A percentile compares a stretch with the other conserved stretches of the same genome.
Conservation (phyloP, 768 basidiomycete species). For the Leccinum truebloodii region DNA sequence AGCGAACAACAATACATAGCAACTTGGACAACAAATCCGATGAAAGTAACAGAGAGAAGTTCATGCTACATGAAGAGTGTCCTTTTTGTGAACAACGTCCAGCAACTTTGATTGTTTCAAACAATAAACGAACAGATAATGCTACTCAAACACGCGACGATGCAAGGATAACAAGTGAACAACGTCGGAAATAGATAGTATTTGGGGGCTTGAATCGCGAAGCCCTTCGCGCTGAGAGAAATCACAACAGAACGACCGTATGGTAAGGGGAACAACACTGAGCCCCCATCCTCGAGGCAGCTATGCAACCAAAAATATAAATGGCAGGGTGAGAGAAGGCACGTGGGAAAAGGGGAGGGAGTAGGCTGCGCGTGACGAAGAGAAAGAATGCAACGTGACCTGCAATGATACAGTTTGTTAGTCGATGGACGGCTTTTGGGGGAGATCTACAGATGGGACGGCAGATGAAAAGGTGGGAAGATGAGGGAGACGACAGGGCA, state of each 20-base stretch:
- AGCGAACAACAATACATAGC: not conserved
- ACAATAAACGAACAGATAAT: not conserved
- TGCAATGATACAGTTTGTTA: no score
- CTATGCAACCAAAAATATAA: no score
- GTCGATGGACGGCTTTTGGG: no score
- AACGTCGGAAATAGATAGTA: slow-evolving; percentile 24
- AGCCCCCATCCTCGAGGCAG: slow-evolving; percentile 9
- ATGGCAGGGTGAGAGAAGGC: no score
- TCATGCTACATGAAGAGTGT: slow-evolving; percentile 2
- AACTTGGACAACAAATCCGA: not conserved
- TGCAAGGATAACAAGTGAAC: not conserved
- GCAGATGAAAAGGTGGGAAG: no score
- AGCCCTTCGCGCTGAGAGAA: slow-evolving; percentile 47
- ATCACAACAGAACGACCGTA: slow-evolving; percentile 28
- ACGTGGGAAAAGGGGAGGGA: no score
- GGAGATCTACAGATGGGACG: no score
- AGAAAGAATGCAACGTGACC: no score
- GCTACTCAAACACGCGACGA: no score
- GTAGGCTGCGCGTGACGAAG: no score
- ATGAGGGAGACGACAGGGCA: no score
- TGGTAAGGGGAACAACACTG: slow-evolving; percentile 13
- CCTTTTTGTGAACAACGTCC: not conserved
- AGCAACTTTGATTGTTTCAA: not conserved
- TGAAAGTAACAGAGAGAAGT: not conserved
- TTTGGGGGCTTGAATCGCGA: slow-evolving; percentile 47